Evolutionary conservation across 2,329 filamentous ascomycete species (phyloP), one percentile per base, ranked within the genome.

Genomic region (Polytolypa hystricis): DNA sequence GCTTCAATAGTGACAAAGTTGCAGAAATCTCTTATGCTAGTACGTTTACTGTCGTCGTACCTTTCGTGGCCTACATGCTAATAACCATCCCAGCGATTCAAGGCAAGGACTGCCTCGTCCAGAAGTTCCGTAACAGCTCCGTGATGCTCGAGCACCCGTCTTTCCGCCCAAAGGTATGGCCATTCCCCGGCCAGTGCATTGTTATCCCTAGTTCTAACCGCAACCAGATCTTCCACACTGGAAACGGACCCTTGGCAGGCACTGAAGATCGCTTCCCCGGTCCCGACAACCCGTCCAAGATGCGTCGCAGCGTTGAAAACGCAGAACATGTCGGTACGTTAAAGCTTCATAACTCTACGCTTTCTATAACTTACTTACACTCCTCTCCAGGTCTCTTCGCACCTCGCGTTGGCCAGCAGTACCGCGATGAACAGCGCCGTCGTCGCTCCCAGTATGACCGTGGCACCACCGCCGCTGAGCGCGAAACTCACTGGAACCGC

Each of bases 11-110:
- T 25, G 77, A 84, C 61, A 95, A 94, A 59, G 70, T 84, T 33
- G 84, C 84, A 1, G 84, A 93, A 57, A 77, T 96, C 30, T 94
- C 87, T 0, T 98, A 96, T 58, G 91, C 91, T n/a, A 94, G 82
- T 86, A 60, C 64, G 80, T 69, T 5, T 20, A 12, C 16, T 17
- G 14, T 17, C 18, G 16, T 12, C 25, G 10, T 33, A 33, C 20
- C 19, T 25, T 20, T 33, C 20, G 20, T 18, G 15, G 8, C 11
- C 25, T 27, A n/a, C 28, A 37, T 44, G 32, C 52, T 64, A 38
- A 65, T 35, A 23, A 33, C 20, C 17, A 7, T 29, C 23, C 28
- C 39, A 86, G 82, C 87, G 9, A 89, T 94, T 41, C 91, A 98
- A 65, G 91, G 91, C 30, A 81, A 81, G 44, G 86, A 94, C 53